phyloP scores from a whole-genome alignment of 2,329 filamentous ascomycete species.

The Ascochyta rabiei region DNA sequence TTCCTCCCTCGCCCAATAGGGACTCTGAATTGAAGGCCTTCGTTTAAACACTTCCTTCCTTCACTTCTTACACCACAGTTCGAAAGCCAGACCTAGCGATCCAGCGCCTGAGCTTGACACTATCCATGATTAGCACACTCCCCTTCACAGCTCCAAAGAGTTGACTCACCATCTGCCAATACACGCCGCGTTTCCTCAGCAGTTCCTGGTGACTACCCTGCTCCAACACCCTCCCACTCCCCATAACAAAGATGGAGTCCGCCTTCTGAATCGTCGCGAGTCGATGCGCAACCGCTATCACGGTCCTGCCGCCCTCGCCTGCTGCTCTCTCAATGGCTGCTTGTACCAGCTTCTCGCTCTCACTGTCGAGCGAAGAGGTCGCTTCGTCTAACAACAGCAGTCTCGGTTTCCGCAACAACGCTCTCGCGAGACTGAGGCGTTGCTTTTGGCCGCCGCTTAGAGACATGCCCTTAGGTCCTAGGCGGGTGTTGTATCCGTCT shows the following conservation, averaged over 20 bases:
- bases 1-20: too few species aligned
- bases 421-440: constrained; percentile 42
- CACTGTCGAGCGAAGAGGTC: constrained; percentile 40
- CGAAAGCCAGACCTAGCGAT: constrained; percentile 24
- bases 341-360: constrained; percentile 45
- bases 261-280: constrained; percentile 48
- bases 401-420: constrained; percentile 40
- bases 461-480: constrained; percentile 45
- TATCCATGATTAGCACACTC: not conserved
- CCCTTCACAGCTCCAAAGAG: not conserved
- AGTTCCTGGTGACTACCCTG: constrained; percentile 40
- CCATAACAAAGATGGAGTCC: constrained; percentile 46
- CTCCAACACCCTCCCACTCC: constrained; percentile 43
- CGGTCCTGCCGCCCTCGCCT: constrained; percentile 33
- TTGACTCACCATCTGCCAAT: constrained; percentile 40
- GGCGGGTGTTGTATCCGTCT: constrained; percentile 42
- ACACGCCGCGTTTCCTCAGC: constrained; percentile 38
- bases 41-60: not conserved
- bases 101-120: constrained; percentile 48
- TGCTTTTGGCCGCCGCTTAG: constrained; percentile 47
- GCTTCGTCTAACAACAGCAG: constrained; percentile 47
- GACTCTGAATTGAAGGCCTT: too few species aligned
- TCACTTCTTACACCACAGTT: not conserved
- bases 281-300: constrained; percentile 47
- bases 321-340: constrained; percentile 42